These are phyloP conservation scores for Epichloe aotearoae DNA, from an alignment of 2,329 filamentous ascomycete genomes.

Conservation along the genomic window DNA sequence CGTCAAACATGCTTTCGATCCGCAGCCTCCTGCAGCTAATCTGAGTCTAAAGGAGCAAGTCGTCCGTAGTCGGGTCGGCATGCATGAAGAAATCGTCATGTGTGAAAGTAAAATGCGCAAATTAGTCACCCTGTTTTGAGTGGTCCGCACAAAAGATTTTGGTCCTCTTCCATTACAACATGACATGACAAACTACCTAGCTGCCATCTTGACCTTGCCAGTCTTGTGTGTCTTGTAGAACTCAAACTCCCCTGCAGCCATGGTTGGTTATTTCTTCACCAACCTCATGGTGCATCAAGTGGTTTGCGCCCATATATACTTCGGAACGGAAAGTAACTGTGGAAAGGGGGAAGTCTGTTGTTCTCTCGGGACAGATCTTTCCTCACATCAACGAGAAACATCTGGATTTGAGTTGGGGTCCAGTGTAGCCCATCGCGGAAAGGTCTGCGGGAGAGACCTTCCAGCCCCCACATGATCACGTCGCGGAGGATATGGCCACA, in stretches of 20 bases:
- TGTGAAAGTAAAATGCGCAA: too few species aligned
- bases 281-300: slow-evolving; percentile 2
- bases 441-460: slow-evolving; percentile 24
- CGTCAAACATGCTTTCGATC: too few species aligned
- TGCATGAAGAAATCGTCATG: too few species aligned
- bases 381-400: slow-evolving; percentile 29
- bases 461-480: slow-evolving; percentile 26
- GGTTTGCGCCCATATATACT: slow-evolving; percentile 27
- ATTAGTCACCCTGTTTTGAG: too few species aligned
- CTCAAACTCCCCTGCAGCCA: not conserved
- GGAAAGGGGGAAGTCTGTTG: slow-evolving; percentile 21
- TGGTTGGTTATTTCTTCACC: not conserved
- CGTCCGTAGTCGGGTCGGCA: too few species aligned
- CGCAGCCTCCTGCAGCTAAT: too few species aligned
- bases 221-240: too few species aligned
- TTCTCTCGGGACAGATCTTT: slow-evolving; percentile 22
- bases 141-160: too few species aligned
- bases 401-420: slow-evolving; percentile 28
- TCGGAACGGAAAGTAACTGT: slow-evolving; percentile 28
- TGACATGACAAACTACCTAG: too few species aligned
- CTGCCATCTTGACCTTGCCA: too few species aligned
- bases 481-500: slow-evolving; percentile 34
- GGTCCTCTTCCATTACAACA: too few species aligned
- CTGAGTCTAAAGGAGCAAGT: too few species aligned
- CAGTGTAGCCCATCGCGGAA: slow-evolving; percentile 27